Base-by-base conservation (phyloP, 2,329 filamentous ascomycete species). In the Cladosporium phlei region DNA sequence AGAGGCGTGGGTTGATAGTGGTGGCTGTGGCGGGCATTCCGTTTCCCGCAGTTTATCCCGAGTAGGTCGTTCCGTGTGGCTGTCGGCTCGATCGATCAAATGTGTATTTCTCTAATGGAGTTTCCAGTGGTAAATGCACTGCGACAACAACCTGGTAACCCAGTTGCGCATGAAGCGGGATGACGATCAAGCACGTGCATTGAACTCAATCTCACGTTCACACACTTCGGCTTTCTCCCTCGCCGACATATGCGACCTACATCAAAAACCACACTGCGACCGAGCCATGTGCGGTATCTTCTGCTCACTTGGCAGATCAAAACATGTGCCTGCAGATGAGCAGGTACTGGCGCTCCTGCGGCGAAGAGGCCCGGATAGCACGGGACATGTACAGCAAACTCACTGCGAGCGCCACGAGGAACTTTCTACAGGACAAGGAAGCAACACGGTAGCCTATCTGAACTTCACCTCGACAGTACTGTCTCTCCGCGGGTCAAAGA, bases 381-480 rank as follows among this genome's bases (percentile, higher is more conserved):
- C 40, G 37, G 24, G 35, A 38, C 35, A 27, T 28, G 16, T 37
- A 17, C 43, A 27, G 28, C 42, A 42, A 35, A 40, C 33, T 27
- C 25, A 20, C 22, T 19, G 22, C 35, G 6, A 24, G 11, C 30
- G n/a, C 24, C 27, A 38, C 34, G 20, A 29, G 9, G 19, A 19
- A 14, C 3, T 29, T 9, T 14, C 43, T 60, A 9, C 11, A 17
- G 21, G 11, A 24, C 17, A 12, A 30, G 28, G 17, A 12, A 5
- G 39, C 10, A 6, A n/a, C 12, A 58, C 74, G 49, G 69, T 40
- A 5, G 17, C 27, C 10, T 44, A 71, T 55, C 57, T 91, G 51
- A 76, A 73, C 12, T 85, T 94, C 59, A 78, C 81, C 10, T 93
- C 91, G 5, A 94, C 89, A 0, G 91, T 98, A 1, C 78, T 97